Conservation (phyloP, 208 protist species). For the Trypanosomatidae sp. region DNA sequence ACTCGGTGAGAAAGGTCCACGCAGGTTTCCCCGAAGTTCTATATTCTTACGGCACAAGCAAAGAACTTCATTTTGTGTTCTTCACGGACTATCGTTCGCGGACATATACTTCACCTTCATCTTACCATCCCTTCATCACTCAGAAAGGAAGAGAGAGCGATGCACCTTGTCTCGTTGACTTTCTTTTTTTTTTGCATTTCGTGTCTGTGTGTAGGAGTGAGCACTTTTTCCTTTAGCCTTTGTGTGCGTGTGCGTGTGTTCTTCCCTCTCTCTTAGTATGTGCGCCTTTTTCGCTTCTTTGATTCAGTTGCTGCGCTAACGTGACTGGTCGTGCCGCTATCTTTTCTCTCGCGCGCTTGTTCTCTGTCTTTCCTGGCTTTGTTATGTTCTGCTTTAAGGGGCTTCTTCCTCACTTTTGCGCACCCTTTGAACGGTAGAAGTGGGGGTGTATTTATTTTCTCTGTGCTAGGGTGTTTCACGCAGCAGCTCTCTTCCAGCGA, state of each 20-base stretch:
- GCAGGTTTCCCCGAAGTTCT: neutral
- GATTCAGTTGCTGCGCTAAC: neutral
- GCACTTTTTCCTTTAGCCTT: neutral
- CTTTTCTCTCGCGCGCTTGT: neutral
- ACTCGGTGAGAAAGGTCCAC: neutral
- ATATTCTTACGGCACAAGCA: neutral
- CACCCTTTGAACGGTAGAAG: neutral
- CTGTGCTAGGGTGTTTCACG: neutral
- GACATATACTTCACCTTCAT: neutral
- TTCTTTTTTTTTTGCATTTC: neutral
- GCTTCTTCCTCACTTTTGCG: neutral
- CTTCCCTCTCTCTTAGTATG: neutral
- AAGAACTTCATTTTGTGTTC: neutral
- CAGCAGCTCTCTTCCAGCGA: neutral
- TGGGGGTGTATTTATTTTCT: neutral
- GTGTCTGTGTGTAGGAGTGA: neutral
- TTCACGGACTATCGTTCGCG: neutral
- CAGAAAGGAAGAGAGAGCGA: neutral
- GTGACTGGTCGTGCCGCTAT: neutral
- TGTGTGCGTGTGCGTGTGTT: neutral
- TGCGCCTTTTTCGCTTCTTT: conserved; percentile 2
- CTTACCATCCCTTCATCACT: neutral
- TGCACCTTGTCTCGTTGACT: neutral
- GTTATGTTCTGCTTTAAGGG: conserved; percentile 3
- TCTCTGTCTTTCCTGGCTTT: conserved; percentile 21